Percentiles rank a stretch among this genome's conserved stretches.
Evolutionary conservation across 176 grass and related monocot species (phyloP).

Genomic region (Poa annua): DNA sequence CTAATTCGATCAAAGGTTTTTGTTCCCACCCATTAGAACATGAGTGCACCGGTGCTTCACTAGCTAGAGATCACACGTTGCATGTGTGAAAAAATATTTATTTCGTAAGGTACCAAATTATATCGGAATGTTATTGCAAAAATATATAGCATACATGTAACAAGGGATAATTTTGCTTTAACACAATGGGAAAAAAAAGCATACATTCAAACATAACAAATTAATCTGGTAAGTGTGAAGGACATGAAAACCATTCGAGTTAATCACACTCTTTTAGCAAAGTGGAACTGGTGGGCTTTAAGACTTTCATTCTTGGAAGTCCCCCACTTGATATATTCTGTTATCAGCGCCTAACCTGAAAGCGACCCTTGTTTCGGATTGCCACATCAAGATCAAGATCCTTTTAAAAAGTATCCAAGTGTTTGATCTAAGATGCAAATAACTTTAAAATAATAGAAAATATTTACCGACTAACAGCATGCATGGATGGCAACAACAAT

Average conservation of each 20-base stretch:
- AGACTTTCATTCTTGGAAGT: slow-evolving; percentile 30
- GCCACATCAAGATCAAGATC: slow-evolving; percentile 4
- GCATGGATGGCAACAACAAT: not conserved
- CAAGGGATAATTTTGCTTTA: not conserved
- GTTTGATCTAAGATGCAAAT: not conserved
- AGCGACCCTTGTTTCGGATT: slow-evolving; percentile 39
- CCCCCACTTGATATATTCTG: slow-evolving; percentile 6
- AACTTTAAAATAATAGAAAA: not conserved
- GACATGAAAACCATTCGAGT: slow-evolving; percentile 4
- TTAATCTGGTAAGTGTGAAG: not conserved
- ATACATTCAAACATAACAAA: not conserved
- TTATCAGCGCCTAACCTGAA: slow-evolving; percentile 29
- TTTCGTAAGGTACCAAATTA: not conserved
- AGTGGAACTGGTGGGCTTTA: not conserved
- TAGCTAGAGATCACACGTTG: not conserved
- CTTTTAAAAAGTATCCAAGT: not conserved
- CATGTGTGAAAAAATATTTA: not conserved
- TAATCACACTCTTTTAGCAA: not conserved
- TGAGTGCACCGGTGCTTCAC: too few relatives aligned
- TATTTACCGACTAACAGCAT: not conserved
- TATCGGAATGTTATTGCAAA: not conserved
- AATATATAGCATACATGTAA: not conserved
- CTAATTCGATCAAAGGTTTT: not conserved
- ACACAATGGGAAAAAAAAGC: not conserved
- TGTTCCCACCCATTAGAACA: not conserved